These are phyloP conservation scores for Xylariaceae sp. DNA, from an alignment of 2,329 filamentous ascomycete genomes.

Conservation along the genomic window DNA sequence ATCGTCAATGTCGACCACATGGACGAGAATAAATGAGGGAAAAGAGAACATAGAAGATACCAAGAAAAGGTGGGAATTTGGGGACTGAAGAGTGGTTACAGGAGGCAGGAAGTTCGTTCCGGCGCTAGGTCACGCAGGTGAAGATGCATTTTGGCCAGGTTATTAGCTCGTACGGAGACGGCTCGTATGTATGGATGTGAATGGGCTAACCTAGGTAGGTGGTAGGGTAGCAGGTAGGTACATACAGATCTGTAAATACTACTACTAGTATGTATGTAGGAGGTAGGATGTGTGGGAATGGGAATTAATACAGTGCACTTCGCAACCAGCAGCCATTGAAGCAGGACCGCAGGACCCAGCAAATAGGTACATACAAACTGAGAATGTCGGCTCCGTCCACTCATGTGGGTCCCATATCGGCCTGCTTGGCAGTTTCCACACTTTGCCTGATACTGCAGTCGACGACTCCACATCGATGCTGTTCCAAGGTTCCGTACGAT, in stretches of 20 bases:
- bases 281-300: neutral
- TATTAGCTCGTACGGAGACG: neutral
- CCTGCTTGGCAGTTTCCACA: neutral
- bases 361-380: neutral
- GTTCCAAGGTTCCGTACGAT: too few species aligned
- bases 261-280: too few species aligned
- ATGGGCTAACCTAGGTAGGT: too few species aligned
- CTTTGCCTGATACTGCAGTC: neutral
- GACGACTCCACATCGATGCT: too few species aligned
- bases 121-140: constrained; percentile 33
- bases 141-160: constrained; percentile 21
- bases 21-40: constrained; percentile 5
- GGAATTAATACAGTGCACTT: neutral
- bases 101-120: constrained; percentile 29
- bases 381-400: neutral
- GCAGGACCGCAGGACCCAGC: neutral
- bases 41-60: constrained; percentile 16
- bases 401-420: neutral
- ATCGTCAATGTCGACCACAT: neutral
- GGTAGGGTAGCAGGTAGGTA: too few species aligned
- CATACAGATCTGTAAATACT: too few species aligned
- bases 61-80: constrained; percentile 29
- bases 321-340: too few species aligned
- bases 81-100: constrained; percentile 24
- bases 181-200: too few species aligned